Evolutionary conservation across 1,284 basidiomycete genomes (phyloP).

Genomic region (Coriolopsis trogii): DNA sequence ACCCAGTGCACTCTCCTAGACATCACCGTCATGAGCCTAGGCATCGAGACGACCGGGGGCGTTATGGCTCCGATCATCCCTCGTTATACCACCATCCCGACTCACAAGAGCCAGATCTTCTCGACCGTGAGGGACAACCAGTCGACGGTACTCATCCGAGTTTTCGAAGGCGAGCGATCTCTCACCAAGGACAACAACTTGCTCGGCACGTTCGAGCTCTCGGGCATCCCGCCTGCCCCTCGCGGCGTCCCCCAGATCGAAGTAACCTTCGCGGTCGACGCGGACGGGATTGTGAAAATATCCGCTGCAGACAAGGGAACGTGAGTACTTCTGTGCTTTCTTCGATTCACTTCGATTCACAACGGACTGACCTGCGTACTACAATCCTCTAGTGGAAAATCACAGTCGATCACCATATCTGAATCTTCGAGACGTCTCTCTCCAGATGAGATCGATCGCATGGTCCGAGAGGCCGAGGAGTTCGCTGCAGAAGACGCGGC

Average conservation of each 20-base stretch:
- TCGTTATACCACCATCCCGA: conserved; percentile 97
- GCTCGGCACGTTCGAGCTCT: conserved; percentile 95
- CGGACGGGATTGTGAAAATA: conserved; percentile 91
- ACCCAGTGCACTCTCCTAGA: conserved; percentile 91
- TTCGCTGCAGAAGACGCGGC: conserved; percentile 86
- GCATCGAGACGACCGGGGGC: conserved; percentile 98
- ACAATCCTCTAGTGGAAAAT: conserved; percentile 68
- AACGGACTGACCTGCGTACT: not conserved
- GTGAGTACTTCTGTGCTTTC: conserved; percentile 48
- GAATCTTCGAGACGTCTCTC: conserved; percentile 85
- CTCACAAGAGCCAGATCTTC: conserved; percentile 98
- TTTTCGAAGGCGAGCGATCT: conserved; percentile 94
- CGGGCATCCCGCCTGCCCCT: conserved; percentile 90
- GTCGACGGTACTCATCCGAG: conserved; percentile 87
- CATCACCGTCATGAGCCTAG: conserved; percentile 91
- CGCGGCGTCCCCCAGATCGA: conserved; percentile 96
- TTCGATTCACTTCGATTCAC: too few species aligned
- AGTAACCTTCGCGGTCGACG: conserved; percentile 93
- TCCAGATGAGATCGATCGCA: conserved; percentile 87
- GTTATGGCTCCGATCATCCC: conserved; percentile 97
- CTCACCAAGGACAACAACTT: conserved; percentile 98
- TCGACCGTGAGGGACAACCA: conserved; percentile 97
- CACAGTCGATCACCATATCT: conserved; percentile 88
- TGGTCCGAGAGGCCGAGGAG: conserved; percentile 89
- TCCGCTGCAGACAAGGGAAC: conserved; percentile 90